These are phyloP conservation scores for Populus hybrid DNA, from an alignment of 441 rosid genomes.

Conservation along the genomic window DNA sequence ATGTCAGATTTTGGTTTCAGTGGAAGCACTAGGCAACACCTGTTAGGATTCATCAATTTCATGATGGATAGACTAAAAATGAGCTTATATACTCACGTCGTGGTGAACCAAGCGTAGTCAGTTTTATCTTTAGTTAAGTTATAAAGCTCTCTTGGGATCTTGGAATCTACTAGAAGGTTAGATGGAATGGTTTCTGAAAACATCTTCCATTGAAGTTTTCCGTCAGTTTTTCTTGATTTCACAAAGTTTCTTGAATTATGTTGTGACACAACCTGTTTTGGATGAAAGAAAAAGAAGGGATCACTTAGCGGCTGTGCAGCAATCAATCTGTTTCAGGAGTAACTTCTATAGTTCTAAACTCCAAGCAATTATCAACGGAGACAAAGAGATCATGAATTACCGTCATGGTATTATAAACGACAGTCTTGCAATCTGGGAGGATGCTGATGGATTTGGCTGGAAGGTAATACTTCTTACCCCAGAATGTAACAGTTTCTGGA, in stretches of 20 bases:
- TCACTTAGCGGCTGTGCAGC: neutral
- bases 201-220: conserved; percentile 50
- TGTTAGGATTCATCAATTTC: neutral
- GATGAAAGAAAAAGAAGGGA: neutral
- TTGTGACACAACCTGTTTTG: conserved; percentile 57
- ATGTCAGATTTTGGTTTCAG: conserved; percentile 4
- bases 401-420: conserved; percentile 52
- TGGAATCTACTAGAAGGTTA: conserved; percentile 17
- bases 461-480: conserved; percentile 38
- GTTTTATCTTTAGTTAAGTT: conserved; percentile 55
- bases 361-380: neutral
- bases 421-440: conserved; percentile 84
- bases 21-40: neutral
- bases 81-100: conserved; percentile 37
- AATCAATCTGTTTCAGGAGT: neutral
- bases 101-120: conserved; percentile 77
- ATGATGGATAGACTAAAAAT: neutral
- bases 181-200: conserved; percentile 35
- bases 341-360: neutral
- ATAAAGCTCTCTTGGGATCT: conserved; percentile 47
- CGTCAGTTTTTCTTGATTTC: conserved; percentile 37
- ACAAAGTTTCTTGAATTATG: conserved; percentile 59
- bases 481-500: conserved; percentile 36
- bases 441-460: conserved; percentile 70
- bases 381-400: conserved; percentile 20